These are phyloP conservation scores for Hemileia vastatrix DNA, from an alignment of 1,284 basidiomycete species.

Conservation along the genomic window DNA sequence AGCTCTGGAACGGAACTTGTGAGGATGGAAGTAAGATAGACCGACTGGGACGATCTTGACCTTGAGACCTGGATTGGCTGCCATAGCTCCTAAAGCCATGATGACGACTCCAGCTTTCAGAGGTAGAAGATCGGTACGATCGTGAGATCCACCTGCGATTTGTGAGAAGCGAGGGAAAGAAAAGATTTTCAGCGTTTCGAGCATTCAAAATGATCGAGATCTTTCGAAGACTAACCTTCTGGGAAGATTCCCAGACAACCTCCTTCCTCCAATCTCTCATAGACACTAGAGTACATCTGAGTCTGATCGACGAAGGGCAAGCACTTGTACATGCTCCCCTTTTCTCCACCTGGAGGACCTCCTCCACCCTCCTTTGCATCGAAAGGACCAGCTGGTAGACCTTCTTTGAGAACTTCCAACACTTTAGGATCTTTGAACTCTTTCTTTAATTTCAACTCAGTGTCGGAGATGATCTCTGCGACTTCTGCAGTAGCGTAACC, in stretches of 20 bases:
- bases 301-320: slow-evolving; percentile 43
- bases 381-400: neutral
- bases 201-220: neutral
- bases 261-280: slow-evolving; percentile 39
- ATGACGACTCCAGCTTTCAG: slow-evolving; percentile 44
- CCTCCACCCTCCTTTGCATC: slow-evolving; percentile 21
- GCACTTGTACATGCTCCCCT: slow-evolving; percentile 33
- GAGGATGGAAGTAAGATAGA: slow-evolving; percentile 44
- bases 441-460: slow-evolving; percentile 39
- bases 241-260: slow-evolving; percentile 44
- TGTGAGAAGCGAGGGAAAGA: neutral
- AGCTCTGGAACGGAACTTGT: slow-evolving; percentile 45
- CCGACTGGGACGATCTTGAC: slow-evolving; percentile 44
- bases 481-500: slow-evolving; percentile 39
- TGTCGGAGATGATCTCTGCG: slow-evolving; percentile 40
- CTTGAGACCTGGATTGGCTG: slow-evolving; percentile 37
- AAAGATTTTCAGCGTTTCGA: neutral
- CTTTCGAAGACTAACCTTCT: slow-evolving; percentile 27
- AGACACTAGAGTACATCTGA: slow-evolving; percentile 42
- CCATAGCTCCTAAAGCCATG: slow-evolving; percentile 45
- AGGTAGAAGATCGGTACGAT: slow-evolving; percentile 43
- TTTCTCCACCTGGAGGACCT: slow-evolving; percentile 17
- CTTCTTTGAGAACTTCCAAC: slow-evolving; percentile 32
- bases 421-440: slow-evolving; percentile 35
- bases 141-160: slow-evolving; percentile 34